Evolutionary conservation across 768 basidiomycete species (phyloP).

Genomic region (Boletus subcaerulescens): DNA sequence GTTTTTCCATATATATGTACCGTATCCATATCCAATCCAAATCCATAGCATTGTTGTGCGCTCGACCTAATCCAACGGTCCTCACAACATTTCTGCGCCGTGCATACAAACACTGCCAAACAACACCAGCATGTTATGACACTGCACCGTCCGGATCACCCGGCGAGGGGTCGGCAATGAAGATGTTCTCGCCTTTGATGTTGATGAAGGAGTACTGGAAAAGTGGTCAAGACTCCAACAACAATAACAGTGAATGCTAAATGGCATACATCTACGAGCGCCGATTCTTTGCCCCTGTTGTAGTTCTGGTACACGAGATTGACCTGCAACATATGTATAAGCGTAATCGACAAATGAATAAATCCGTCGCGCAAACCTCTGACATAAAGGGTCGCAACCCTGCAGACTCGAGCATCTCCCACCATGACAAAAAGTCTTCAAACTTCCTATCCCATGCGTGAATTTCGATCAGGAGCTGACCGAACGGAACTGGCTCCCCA

Average conservation of each 20-base stretch:
- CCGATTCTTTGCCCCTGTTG: conserved; percentile 42
- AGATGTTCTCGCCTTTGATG: conserved; percentile 46
- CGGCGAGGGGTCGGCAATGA: conserved; percentile 33
- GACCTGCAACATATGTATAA: conserved; percentile 35
- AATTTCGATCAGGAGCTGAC: conserved; percentile 47
- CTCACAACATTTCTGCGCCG: not conserved
- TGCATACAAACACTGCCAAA: conserved; percentile 1
- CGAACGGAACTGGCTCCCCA: conserved; percentile 42
- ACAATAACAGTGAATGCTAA: not conserved
- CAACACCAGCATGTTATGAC: conserved; percentile 10
- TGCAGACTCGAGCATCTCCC: conserved; percentile 44
- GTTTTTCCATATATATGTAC: conserved; percentile 9
- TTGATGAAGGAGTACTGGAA: conserved; percentile 54
- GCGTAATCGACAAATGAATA: not conserved
- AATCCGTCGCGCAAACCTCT: conserved; percentile 29
- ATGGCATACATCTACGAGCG: conserved; percentile 47
- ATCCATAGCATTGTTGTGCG: conserved; percentile 18
- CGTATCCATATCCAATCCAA: conserved; percentile 12
- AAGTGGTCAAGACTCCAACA: not conserved
- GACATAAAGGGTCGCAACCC: conserved; percentile 48
- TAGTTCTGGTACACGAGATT: conserved; percentile 60
- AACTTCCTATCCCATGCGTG: conserved; percentile 38
- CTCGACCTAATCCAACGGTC: not conserved
- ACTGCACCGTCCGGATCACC: conserved; percentile 4
- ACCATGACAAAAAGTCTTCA: conserved; percentile 41